Percentiles rank a stretch among this genome's conserved stretches.
These are phyloP conservation scores for Craspedostauros australis DNA, from an alignment of 108 stramenopile genomes.

Conservation along the genomic window DNA sequence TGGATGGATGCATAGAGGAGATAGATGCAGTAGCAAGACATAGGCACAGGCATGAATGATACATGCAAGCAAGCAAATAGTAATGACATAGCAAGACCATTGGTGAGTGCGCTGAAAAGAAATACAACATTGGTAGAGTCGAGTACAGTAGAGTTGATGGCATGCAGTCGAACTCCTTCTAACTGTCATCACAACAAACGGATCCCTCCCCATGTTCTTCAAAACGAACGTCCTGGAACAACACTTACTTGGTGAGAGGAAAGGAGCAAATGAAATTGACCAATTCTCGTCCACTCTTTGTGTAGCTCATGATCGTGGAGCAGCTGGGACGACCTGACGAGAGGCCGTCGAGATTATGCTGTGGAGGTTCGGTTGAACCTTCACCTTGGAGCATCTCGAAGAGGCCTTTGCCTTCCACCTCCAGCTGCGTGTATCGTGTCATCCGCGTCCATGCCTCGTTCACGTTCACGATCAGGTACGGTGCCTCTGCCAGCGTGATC, in stretches of 20 bases:
- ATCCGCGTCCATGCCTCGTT: constrained; percentile 64
- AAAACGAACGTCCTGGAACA: no score
- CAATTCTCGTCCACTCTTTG: constrained; percentile 56
- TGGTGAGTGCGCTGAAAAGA: no score
- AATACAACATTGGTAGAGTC: background rate
- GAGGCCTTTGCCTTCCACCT: constrained; percentile 59
- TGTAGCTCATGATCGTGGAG: constrained; percentile 58
- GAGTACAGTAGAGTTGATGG: background rate
- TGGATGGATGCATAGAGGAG: background rate
- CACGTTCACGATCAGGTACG: constrained; percentile 67
- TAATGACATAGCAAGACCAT: no score
- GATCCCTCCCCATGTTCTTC: no score
- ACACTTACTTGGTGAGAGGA: constrained; percentile 72
- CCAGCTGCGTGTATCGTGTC: constrained; percentile 70
- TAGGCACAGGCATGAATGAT: background rate
- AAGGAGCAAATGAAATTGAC: constrained; percentile 74
- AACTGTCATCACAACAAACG: no score
- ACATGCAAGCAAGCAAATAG: no score
- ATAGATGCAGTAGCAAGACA: background rate
- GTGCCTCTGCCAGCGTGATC: constrained; percentile 61
- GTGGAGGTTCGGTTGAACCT: constrained; percentile 26
- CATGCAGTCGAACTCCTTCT: no score
- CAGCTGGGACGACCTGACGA: constrained; percentile 44
- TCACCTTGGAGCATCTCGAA: constrained; percentile 49
- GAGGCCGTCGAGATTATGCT: constrained; percentile 45